A percentile compares a stretch with the other conserved stretches of the same genome.
Evolutionary conservation across 1,139 yeast species (phyloP).

Genomic region (Yamadazyma triangularis): DNA sequence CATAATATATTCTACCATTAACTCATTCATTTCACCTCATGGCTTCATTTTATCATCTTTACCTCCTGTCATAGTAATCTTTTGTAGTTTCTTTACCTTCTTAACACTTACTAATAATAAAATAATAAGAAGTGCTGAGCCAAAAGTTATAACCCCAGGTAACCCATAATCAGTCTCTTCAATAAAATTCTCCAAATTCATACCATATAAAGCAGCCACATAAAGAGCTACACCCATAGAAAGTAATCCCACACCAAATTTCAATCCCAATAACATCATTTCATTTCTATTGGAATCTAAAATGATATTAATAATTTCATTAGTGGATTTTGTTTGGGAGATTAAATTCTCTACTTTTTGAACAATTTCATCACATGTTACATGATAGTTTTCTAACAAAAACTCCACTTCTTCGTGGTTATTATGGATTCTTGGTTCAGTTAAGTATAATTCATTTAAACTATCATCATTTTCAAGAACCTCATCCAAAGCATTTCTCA

Average conservation of each 20-base stretch:
- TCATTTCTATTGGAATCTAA: conserved; percentile 46
- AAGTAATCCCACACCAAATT: conserved; percentile 38
- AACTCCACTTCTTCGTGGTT: conserved; percentile 43
- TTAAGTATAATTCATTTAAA: conserved; percentile 36
- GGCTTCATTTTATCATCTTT: conserved; percentile 3
- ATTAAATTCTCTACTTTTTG: conserved; percentile 39
- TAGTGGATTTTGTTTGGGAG: conserved; percentile 42
- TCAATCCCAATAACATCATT: conserved; percentile 42
- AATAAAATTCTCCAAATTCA: conserved; percentile 87
- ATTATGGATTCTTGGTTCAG: conserved; percentile 21
- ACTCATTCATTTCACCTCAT: too few relatives aligned
- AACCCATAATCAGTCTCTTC: conserved; percentile 65
- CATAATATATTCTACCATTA: too few relatives aligned
- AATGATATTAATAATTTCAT: conserved; percentile 43
- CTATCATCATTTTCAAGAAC: conserved; percentile 38
- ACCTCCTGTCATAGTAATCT: conserved; percentile 37
- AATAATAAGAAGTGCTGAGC: conserved; percentile 21
- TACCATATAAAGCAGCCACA: conserved; percentile 42
- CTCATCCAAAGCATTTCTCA: conserved; percentile 37
- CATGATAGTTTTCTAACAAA: conserved; percentile 40
- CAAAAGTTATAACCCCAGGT: conserved; percentile 26
- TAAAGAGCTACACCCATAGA: conserved; percentile 38
- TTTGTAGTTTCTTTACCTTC: conserved; percentile 31
- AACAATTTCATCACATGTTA: conserved; percentile 42
- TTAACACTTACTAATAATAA: conserved; percentile 26